phyloP scores from a whole-genome alignment of 768 basidiomycete genomes.

The Boletus tomentosulus region DNA sequence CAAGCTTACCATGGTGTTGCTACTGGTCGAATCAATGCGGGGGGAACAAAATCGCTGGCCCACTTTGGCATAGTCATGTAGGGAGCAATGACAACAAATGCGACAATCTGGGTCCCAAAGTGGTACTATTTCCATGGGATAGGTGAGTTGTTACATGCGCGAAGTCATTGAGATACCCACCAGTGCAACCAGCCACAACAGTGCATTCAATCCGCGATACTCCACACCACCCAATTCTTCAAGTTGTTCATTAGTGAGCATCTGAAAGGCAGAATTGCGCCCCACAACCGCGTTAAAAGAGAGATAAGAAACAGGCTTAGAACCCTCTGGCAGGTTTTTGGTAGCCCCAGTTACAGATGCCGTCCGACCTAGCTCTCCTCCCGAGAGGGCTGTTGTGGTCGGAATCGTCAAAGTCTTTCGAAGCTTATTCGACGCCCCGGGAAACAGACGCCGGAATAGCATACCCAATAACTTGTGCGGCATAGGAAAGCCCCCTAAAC shows the following conservation, averaged over 20 bases:
- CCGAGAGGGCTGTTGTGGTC: slow-evolving; percentile 52
- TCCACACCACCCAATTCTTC: slow-evolving; percentile 95
- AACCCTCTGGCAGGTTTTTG: slow-evolving; percentile 35
- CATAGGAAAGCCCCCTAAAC: slow-evolving; percentile 74
- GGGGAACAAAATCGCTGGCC: slow-evolving; percentile 55
- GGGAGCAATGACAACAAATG: slow-evolving; percentile 73
- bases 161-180: slow-evolving; percentile 42
- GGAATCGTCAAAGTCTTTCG: slow-evolving; percentile 75
- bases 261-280: slow-evolving; percentile 69
- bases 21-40: slow-evolving; percentile 51
- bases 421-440: slow-evolving; percentile 52
- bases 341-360: slow-evolving; percentile 11
- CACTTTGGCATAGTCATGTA: slow-evolving; percentile 67
- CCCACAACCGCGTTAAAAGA: slow-evolving; percentile 84
- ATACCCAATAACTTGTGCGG: slow-evolving; percentile 51
- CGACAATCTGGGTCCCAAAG: slow-evolving; percentile 60
- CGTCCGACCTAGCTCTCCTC: slow-evolving; percentile 28
- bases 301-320: slow-evolving; percentile 69
- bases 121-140: slow-evolving; percentile 59
- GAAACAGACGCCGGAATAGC: slow-evolving; percentile 57
- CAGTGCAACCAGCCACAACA: slow-evolving; percentile 74
- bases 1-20: slow-evolving; percentile 58
- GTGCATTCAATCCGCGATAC: slow-evolving; percentile 74
- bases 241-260: slow-evolving; percentile 72
- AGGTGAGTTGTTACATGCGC: neutral